Evolutionary conservation across 2,329 filamentous ascomycete genomes (phyloP), one percentile per base, ranked within the genome.

Genomic region (Zymoseptoria pseudotritici): DNA sequence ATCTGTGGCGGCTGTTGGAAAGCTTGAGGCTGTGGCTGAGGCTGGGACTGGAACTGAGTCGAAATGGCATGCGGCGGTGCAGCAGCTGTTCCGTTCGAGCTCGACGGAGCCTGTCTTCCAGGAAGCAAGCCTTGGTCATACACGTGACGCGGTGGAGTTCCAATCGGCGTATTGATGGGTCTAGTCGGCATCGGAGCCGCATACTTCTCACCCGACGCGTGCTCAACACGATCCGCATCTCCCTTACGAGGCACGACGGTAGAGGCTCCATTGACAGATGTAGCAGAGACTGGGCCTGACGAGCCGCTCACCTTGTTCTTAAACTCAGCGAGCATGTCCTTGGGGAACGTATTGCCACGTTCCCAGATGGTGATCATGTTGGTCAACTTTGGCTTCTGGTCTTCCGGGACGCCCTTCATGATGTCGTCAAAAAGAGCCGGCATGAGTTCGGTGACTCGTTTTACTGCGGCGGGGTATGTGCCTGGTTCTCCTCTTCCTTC

Each of bases 311-410:
- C 63, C 66, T 67, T 92, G 72, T 90, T 83, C 77, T 91, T 93
- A 82, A 96, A 96, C 46, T 84, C 85, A n/a, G 78, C 74, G 69
- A 99, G 84, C 85, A 96, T 87, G 57, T 86, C 76, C 50, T 82
- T 74, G 24, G 94, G 91, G 75, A 99, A 97, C 21, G 92, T 97
- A 73, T 89, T 87, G 65, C 90, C 91, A 72, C 94, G 94, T 74
- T 97, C 92, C 94, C 94, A 99, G 67, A 99, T 99, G 73, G 96
- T 92, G 77, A 97, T 81, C 69, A 99, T 84, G 75, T 97, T 97
- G 73, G 83, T 87, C 76, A 97, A 93, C 80, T 97, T 97, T 74
- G 96, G 91, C 90, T 96, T 97, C 85, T 99, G 94, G 79, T 95
- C 90, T 75, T 89, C 85, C 59, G 94, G 94, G 69, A 91, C 89